Evolutionary conservation across 345 rosid species (phyloP).

Genomic region (Populus ilicifolia): DNA sequence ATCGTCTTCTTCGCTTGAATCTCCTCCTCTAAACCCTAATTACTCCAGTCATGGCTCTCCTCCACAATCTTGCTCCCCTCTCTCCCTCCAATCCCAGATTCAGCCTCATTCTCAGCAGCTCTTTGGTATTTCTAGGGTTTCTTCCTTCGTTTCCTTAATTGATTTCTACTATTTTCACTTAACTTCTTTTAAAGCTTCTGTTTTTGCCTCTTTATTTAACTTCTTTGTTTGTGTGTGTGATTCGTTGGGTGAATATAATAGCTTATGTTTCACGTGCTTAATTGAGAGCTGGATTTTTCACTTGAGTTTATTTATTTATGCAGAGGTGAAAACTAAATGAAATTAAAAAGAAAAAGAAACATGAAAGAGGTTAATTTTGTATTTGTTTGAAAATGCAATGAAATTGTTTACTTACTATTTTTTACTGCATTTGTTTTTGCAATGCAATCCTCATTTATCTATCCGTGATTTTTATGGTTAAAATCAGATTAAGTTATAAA

Average conservation of each 20-base stretch:
- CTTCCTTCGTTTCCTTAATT: not conserved
- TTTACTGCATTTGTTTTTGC: too few relatives aligned
- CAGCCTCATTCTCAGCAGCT: not conserved
- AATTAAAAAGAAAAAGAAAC: too few relatives aligned
- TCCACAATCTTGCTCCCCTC: constrained; percentile 10
- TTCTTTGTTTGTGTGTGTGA: not conserved
- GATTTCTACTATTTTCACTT: not conserved
- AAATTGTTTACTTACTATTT: too few relatives aligned
- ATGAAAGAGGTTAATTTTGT: too few relatives aligned
- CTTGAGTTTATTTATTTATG: too few relatives aligned
- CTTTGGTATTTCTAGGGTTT: constrained; percentile 6
- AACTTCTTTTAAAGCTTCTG: not conserved
- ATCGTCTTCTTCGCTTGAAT: constrained; percentile 39
- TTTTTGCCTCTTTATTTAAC: not conserved
- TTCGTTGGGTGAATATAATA: too few relatives aligned
- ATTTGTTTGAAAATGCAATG: too few relatives aligned
- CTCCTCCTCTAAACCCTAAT: constrained; percentile 49
- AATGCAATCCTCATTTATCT: too few relatives aligned
- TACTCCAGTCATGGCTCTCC: constrained; percentile 51
- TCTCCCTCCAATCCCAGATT: constrained; percentile 24
- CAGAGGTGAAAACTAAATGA: too few relatives aligned
- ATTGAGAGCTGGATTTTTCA: not conserved
- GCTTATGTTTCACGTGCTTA: too few relatives aligned
- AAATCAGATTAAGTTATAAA: too few relatives aligned
- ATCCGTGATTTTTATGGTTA: too few relatives aligned